Percentiles rank a stretch among this genome's conserved stretches.
Evolutionary conservation across 768 basidiomycete genomes (phyloP).

Genomic region (Pholiota conissans): DNA sequence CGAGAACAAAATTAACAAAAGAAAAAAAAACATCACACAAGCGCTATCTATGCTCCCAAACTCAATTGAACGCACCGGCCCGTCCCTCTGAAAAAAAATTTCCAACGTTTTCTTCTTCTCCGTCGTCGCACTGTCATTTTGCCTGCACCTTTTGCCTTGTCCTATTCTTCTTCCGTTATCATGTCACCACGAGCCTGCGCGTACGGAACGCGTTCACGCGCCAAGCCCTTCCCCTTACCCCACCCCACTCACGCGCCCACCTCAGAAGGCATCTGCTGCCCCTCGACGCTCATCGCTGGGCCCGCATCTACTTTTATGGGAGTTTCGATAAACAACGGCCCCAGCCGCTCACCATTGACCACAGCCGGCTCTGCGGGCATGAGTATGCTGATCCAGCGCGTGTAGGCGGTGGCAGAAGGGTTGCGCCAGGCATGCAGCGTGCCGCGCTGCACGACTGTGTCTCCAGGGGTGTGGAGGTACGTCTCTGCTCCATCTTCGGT

Average conservation of each 20-base stretch:
- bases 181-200: not conserved
- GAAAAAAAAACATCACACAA: too few relatives aligned
- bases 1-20: not conserved
- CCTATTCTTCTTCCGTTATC: not conserved
- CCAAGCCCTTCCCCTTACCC: not conserved
- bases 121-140: not conserved
- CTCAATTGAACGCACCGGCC: not conserved
- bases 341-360: conserved; percentile 42
- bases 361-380: conserved; percentile 55
- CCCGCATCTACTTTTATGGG: not conserved
- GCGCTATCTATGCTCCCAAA: not conserved
- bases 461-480: conserved; percentile 53
- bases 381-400: conserved; percentile 52
- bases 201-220: not conserved
- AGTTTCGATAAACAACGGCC: conserved; percentile 25
- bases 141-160: too few relatives aligned
- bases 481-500: conserved; percentile 58
- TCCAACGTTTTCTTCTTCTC: not conserved
- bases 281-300: not conserved
- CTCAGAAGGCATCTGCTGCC: not conserved
- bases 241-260: conserved; percentile 1
- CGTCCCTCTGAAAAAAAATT: too few relatives aligned
- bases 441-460: conserved; percentile 56
- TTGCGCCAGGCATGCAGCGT: conserved; percentile 65
- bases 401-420: conserved; percentile 44